These are phyloP conservation scores for Emericellopsis cladophorae DNA, from an alignment of 2,329 filamentous ascomycete genomes.

Conservation along the genomic window DNA sequence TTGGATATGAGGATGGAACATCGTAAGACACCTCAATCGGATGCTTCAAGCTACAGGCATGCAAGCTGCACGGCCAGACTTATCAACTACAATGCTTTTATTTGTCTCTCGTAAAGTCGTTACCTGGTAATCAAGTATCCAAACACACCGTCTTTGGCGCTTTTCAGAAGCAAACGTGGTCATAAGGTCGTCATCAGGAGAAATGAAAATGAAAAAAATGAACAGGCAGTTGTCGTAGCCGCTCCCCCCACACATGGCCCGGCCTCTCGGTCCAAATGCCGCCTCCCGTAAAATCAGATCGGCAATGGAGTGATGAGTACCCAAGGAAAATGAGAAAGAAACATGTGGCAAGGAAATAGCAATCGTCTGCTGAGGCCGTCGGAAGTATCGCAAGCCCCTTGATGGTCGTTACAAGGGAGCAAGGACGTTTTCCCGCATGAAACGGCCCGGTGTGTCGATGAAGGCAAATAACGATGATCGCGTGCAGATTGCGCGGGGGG, in stretches of 20 bases:
- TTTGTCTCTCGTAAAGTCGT: conserved; percentile 27
- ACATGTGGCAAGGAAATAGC: not conserved
- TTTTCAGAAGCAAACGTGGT: conserved; percentile 15
- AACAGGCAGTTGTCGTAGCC: conserved; percentile 1
- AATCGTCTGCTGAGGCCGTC: conserved; percentile 1
- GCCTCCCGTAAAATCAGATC: not conserved
- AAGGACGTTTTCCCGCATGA: no score
- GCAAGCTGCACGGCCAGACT: not conserved
- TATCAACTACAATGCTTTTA: conserved; percentile 11
- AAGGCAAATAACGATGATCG: not conserved
- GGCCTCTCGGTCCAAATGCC: not conserved
- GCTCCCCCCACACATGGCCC: not conserved
- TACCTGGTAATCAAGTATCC: conserved; percentile 22
- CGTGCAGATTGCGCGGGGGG: not conserved
- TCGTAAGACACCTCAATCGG: not conserved
- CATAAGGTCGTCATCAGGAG: conserved; percentile 22
- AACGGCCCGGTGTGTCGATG: conserved; percentile 16
- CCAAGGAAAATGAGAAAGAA: conserved; percentile 3
- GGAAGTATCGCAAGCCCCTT: not conserved
- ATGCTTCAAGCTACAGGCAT: not conserved
- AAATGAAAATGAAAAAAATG: conserved; percentile 5
- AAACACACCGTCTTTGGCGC: conserved; percentile 18
- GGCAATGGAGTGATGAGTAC: not conserved
- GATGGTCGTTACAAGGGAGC: conserved; percentile 7
- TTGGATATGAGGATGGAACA: not conserved